phyloP scores from a whole-genome alignment of 2,329 filamentous ascomycete species.

The Tothia fuscella region DNA sequence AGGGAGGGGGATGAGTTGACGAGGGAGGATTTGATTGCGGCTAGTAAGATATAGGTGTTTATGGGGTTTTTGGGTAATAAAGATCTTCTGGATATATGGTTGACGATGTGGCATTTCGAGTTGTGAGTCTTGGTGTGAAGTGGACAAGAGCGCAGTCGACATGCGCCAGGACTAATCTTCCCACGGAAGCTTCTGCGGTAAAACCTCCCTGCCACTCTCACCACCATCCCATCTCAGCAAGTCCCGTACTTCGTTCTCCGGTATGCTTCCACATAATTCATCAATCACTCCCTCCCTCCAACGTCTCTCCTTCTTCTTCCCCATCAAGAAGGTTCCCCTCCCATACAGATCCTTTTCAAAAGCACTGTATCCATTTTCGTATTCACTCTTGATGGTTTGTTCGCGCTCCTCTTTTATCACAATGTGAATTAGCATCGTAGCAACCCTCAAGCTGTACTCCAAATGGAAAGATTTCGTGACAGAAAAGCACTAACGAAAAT shows the following conservation, averaged over 20 bases:
- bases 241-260: not conserved
- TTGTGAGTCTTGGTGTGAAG: too few species aligned
- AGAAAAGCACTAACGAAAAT: not conserved
- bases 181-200: slow-evolving; percentile 6
- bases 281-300: slow-evolving; percentile 3
- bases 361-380: slow-evolving; percentile 4
- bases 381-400: not conserved
- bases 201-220: slow-evolving; percentile 1
- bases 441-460: not conserved
- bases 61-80: too few species aligned
- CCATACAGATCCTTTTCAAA: slow-evolving; percentile 9
- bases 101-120: too few species aligned
- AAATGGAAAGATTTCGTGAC: not conserved
- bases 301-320: slow-evolving; percentile 2
- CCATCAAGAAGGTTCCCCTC: not conserved
- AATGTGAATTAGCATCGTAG: not conserved
- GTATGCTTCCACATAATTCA: too few species aligned
- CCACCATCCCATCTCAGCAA: slow-evolving; percentile 6
- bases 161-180: too few species aligned
- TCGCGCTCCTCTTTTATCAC: slow-evolving; percentile 4
- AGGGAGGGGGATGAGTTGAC: slow-evolving; percentile 43
- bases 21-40: slow-evolving; percentile 38
- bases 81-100: too few species aligned
- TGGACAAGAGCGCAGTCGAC: too few species aligned
- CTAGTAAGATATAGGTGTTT: slow-evolving; percentile 39